A percentile compares a stretch with the other conserved stretches of the same genome.
Conservation (phyloP, 208 protist species). For the Trichomonas gallinae region DNA sequence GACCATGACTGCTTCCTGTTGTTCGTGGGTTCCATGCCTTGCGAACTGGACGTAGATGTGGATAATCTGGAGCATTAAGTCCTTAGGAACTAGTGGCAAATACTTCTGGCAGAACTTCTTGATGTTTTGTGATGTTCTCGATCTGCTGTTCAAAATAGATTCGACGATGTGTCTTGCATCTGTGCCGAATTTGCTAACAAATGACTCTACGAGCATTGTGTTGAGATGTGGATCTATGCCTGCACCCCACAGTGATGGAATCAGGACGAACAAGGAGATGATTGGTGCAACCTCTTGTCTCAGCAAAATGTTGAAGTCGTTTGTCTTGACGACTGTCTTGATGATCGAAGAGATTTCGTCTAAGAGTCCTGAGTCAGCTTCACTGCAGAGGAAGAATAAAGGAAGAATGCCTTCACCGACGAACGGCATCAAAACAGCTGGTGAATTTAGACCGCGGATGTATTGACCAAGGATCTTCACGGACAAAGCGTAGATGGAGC, state of each 20-base stretch:
- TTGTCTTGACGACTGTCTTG: neutral
- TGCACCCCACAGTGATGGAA: neutral
- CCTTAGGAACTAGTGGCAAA: neutral
- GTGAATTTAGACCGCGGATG: neutral
- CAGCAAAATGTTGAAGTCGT: neutral
- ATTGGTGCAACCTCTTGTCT: neutral
- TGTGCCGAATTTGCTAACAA: neutral
- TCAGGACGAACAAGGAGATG: neutral
- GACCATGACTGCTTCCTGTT: neutral
- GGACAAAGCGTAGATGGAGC: neutral
- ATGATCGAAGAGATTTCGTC: neutral
- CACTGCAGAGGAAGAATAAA: neutral
- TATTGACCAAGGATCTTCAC: neutral
- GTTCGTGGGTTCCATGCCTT: neutral
- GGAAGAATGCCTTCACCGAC: neutral
- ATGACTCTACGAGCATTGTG: neutral
- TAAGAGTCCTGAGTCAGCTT: neutral
- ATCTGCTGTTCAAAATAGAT: neutral
- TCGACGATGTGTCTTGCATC: neutral
- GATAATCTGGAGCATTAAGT: neutral
- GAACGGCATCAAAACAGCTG: neutral
- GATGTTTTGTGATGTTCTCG: neutral
- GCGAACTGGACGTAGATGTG: neutral
- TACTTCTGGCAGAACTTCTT: neutral
- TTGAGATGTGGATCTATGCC: neutral